Evolutionary conservation across 805 yeast genomes (phyloP), one percentile per base, ranked within the genome.

Genomic region (Candida montana): DNA sequence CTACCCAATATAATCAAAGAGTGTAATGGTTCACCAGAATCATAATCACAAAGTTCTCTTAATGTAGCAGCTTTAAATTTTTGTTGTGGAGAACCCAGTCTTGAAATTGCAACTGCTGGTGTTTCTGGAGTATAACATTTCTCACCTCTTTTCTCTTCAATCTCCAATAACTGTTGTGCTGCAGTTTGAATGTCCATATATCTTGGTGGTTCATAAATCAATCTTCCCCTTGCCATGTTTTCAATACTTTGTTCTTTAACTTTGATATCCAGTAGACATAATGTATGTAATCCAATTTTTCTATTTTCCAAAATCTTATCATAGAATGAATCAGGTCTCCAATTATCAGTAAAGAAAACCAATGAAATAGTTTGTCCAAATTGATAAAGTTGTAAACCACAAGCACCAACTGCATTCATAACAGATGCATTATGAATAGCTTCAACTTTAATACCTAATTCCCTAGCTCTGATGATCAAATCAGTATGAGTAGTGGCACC

Each of bases 401-500:
- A 89, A 1, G 97, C 95, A 16, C 99, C 99, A 20, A 91, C 95
- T 0, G 98, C 99, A 59, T 91, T 91, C 96, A 93, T 89, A 11
- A 91, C 93, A 15, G 96, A 85, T 1, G 99, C 99, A 62, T 91
- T 91, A 67, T 91, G 99, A 46, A 91, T 78, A 31, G 84, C 75
- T 58, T 86, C 95, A 33, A 85, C 86, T 38, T 74, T 68, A 57
- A 93, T 87, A 2, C 78, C 78, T 46, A 81, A 71, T 62, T 85
- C 96, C 52, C 95, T 77, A 33, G 99, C 98, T 57, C 99, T 73
- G 46, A 91, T 75, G 32, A 90, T 87, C 48, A 91, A 72, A 66
- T 93, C 99, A 0, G 97, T 88, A 65, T 91, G 99, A 1, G 99
- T 91, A 5, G 99, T 91, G 26, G 99, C 99, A 27, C 99, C 99